Evolutionary conservation across 78 protist genomes (phyloP).

Genomic region (Dictyostelium capitatum): DNA sequence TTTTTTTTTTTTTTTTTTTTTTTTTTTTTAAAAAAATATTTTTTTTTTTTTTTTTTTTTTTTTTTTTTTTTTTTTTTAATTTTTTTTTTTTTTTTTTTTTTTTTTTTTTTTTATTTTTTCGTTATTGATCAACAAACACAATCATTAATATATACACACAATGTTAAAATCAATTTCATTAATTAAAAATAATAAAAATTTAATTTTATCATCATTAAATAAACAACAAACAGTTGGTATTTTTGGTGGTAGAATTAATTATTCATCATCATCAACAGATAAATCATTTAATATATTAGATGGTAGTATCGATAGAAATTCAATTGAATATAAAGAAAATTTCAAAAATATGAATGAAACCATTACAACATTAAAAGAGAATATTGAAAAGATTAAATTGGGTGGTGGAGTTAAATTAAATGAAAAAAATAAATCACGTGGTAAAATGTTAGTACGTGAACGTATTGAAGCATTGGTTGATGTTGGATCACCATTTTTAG

Average conservation of each 20-base stretch:
- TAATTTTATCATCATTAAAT: neutral
- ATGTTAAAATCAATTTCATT: slow-evolving; percentile 14
- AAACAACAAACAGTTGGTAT: neutral
- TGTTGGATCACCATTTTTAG: slow-evolving; percentile 96
- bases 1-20: too few relatives aligned
- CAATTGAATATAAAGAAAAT: slow-evolving; percentile 66
- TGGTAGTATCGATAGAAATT: slow-evolving; percentile 70
- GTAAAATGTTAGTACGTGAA: slow-evolving; percentile 94
- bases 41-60: neutral
- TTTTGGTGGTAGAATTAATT: neutral
- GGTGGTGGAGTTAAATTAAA: slow-evolving; percentile 88
- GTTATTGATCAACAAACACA: neutral
- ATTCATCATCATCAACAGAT: slow-evolving; percentile 38
- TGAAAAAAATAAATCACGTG: slow-evolving; percentile 83
- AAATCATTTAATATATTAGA: slow-evolving; percentile 66
- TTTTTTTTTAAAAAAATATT: too few relatives aligned
- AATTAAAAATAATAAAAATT: neutral
- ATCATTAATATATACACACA: neutral
- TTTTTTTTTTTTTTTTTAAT: neutral
- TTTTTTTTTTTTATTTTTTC: neutral
- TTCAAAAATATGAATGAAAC: slow-evolving; percentile 49
- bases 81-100: neutral
- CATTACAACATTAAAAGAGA: slow-evolving; percentile 25
- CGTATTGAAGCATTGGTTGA: slow-evolving; percentile 92
- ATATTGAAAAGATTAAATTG: slow-evolving; percentile 61